Percentiles rank a stretch among this genome's conserved stretches.
These are phyloP conservation scores for Prosopis cineraria DNA, from an alignment of 306 rosid genomes.

Conservation along the genomic window DNA sequence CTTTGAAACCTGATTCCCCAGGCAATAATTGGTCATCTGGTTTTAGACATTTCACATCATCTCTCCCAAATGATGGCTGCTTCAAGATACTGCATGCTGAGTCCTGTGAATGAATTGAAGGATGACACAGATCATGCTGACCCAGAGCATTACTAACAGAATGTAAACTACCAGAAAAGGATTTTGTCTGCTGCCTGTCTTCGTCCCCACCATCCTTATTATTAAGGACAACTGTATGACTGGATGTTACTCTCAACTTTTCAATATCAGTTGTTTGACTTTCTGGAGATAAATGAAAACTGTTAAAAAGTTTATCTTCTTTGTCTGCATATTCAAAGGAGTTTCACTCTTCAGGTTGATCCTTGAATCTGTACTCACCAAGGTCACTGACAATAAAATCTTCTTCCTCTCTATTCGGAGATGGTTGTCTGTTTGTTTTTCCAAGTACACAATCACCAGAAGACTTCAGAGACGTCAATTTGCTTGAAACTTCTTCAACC, in stretches of 20 bases:
- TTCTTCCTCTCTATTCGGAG: conserved; percentile 51
- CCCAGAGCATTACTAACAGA: conserved; percentile 31
- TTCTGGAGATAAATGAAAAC: conserved; percentile 36
- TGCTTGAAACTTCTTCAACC: conserved; percentile 40
- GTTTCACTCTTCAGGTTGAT: conserved; percentile 40
- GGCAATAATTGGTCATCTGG: conserved; percentile 37
- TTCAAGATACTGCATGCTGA: conserved; percentile 44
- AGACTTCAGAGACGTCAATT: conserved; percentile 37
- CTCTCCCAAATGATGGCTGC: conserved; percentile 39
- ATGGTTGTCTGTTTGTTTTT: conserved; percentile 40
- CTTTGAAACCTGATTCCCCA: conserved; percentile 38
- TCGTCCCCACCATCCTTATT: conserved; percentile 38
- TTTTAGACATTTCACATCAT: conserved; percentile 40
- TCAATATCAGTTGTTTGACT: conserved; percentile 34
- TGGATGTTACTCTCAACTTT: conserved; percentile 39
- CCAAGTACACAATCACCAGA: conserved; percentile 30
- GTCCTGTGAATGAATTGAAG: conserved; percentile 64
- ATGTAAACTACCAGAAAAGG: conserved; percentile 66
- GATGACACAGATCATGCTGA: conserved; percentile 36
- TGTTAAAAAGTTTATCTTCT: conserved; percentile 38
- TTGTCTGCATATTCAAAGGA: conserved; percentile 37
- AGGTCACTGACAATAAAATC: conserved; percentile 61
- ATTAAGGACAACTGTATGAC: conserved; percentile 54
- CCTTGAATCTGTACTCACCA: conserved; percentile 49
- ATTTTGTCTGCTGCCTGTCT: conserved; percentile 47